Conservation (phyloP, 2,329 filamentous ascomycete genomes). For the Chaetomiaceae sp. region DNA sequence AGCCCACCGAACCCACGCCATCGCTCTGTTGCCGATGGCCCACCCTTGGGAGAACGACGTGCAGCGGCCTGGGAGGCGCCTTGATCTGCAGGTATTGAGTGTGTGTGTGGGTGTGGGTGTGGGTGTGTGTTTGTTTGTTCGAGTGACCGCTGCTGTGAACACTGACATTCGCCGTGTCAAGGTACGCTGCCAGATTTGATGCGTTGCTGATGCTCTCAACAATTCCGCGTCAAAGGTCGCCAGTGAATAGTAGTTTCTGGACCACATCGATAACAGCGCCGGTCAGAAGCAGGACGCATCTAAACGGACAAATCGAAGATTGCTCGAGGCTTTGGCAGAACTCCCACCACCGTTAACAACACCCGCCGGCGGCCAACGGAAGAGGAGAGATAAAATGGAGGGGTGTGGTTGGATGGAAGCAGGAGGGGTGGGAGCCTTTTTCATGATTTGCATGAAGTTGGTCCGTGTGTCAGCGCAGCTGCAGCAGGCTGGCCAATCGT, state of each 20-base stretch:
- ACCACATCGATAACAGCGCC: background rate
- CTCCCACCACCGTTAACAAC: background rate
- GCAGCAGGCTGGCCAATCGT: constrained; percentile 24
- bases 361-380: background rate
- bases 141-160: no score
- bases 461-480: constrained; percentile 35
- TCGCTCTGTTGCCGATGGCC: constrained; percentile 7
- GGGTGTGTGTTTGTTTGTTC: background rate
- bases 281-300: background rate
- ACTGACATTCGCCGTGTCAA: no score
- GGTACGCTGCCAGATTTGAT: no score
- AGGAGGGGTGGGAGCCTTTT: background rate
- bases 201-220: no score
- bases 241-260: no score
- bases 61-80: constrained; percentile 8
- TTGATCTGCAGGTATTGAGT: constrained; percentile 1
- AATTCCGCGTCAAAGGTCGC: no score
- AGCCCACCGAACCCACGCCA: constrained; percentile 1
- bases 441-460: constrained; percentile 35
- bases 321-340: background rate
- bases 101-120: background rate
- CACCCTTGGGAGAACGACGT: constrained; percentile 1
- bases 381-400: background rate
- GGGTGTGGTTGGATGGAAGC: constrained; percentile 3
- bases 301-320: background rate